Percentiles rank a stretch among this genome's conserved stretches.
phyloP scores from a whole-genome alignment of 441 rosid genomes.

The Arabidopsis hybrid region DNA sequence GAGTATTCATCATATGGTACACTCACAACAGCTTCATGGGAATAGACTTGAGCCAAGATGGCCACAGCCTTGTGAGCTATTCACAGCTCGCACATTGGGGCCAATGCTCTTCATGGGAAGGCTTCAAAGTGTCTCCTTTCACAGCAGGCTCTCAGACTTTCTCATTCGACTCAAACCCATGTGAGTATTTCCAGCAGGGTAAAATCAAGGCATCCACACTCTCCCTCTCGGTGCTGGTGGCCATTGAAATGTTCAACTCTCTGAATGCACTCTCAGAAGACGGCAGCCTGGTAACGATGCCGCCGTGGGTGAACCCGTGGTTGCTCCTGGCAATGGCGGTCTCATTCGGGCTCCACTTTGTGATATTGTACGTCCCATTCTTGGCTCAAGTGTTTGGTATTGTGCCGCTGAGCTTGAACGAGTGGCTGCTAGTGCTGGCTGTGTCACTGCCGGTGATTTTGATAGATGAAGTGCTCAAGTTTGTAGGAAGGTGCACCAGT shows the following conservation, averaged over 20 bases:
- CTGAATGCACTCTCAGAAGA: slow-evolving; percentile 95
- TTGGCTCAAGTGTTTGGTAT: slow-evolving; percentile 81
- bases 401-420: slow-evolving; percentile 82
- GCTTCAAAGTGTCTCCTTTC: slow-evolving; percentile 69
- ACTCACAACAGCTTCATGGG: slow-evolving; percentile 74
- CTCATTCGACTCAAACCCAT: slow-evolving; percentile 63
- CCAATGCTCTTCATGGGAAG: slow-evolving; percentile 73
- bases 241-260: slow-evolving; percentile 98
- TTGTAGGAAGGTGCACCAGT: slow-evolving; percentile 73
- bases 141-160: slow-evolving; percentile 72
- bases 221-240: slow-evolving; percentile 88
- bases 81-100: slow-evolving; percentile 88
- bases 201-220: slow-evolving; percentile 93
- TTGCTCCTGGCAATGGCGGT: slow-evolving; percentile 83
- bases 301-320: slow-evolving; percentile 96
- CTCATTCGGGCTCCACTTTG: slow-evolving; percentile 83
- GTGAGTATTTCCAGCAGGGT: slow-evolving; percentile 80
- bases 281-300: slow-evolving; percentile 80
- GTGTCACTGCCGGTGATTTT: slow-evolving; percentile 81
- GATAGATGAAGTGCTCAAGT: slow-evolving; percentile 83
- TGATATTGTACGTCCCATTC: slow-evolving; percentile 86
- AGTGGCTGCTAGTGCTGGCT: slow-evolving; percentile 84
- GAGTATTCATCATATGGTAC: slow-evolving; percentile 94
- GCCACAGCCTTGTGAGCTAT: slow-evolving; percentile 82
- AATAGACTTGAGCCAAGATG: slow-evolving; percentile 84